A percentile compares a stretch with the other conserved stretches of the same genome.
Evolutionary conservation across 257 asterid species (phyloP).

Genomic region (Gentiana macrophylla): DNA sequence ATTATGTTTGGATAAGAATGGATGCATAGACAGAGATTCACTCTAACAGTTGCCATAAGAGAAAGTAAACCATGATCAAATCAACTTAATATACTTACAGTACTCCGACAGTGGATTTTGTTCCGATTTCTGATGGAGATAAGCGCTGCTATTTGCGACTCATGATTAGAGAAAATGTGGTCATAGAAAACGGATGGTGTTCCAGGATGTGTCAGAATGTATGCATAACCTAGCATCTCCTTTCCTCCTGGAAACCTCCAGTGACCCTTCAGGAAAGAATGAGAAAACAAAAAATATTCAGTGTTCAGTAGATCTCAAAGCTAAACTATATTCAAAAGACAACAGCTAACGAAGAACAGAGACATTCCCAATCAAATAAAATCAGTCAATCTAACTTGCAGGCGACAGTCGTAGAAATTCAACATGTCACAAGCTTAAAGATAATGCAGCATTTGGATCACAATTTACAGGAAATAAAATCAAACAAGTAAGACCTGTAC

Average conservation of each 20-base stretch:
- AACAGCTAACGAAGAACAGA: not conserved
- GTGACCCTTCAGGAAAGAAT: slow-evolving; percentile 66
- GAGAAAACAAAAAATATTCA: slow-evolving; percentile 5
- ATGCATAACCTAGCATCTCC: slow-evolving; percentile 97
- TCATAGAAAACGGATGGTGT: slow-evolving; percentile 91
- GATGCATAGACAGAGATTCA: slow-evolving; percentile 2
- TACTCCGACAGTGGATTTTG: slow-evolving; percentile 81
- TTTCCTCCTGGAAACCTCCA: slow-evolving; percentile 99
- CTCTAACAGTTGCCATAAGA: slow-evolving; percentile 3
- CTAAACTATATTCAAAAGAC: not conserved
- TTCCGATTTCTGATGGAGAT: slow-evolving; percentile 62
- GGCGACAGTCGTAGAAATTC: not conserved
- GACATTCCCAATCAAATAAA: not conserved
- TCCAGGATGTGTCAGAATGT: slow-evolving; percentile 85
- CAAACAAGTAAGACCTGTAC: too few species aligned
- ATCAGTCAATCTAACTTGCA: too few species aligned
- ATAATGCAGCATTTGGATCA: too few species aligned
- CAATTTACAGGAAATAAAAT: too few species aligned
- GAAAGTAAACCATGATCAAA: not conserved
- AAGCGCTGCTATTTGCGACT: slow-evolving; percentile 43
- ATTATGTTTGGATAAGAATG: too few species aligned
- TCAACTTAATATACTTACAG: slow-evolving; percentile 35
- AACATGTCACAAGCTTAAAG: not conserved
- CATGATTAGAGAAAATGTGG: slow-evolving; percentile 61
- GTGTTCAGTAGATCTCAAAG: slow-evolving; percentile 2